Evolutionary conservation across 225 moss, liverwort and hornwort genomes (phyloP).

Genomic region (Straminergon stramineum): DNA sequence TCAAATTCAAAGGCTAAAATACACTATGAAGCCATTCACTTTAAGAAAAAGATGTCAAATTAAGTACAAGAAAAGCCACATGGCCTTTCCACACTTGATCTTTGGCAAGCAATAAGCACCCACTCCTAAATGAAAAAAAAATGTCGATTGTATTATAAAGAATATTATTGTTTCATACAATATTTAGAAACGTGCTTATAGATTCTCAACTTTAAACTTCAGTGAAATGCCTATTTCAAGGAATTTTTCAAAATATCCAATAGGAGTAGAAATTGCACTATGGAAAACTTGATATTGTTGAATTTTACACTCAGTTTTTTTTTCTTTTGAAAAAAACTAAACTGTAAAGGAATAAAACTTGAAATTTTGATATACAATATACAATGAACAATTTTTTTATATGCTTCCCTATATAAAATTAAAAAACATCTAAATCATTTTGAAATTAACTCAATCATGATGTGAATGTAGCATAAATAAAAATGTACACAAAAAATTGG

Average conservation of each 20-base stretch:
- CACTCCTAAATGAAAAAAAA: no score
- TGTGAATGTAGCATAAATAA: neutral
- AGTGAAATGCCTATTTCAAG: neutral
- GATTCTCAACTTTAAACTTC: neutral
- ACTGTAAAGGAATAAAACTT: no score
- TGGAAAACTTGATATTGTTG: neutral
- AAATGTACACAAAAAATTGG: neutral
- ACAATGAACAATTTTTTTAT: neutral
- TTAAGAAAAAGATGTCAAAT: no score
- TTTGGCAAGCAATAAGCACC: no score
- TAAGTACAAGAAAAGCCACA: no score
- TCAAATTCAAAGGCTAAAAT: no score
- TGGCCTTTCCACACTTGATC: no score
- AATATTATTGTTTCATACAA: neutral
- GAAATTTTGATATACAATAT: neutral
- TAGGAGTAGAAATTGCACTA: neutral
- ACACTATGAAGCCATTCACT: no score
- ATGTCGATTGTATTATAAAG: no score
- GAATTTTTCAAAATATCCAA: neutral
- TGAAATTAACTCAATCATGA: neutral
- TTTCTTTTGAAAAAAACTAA: no score
- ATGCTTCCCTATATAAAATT: no score
- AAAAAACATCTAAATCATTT: neutral
- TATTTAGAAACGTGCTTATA: neutral
- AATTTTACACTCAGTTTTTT: no score